Evolutionary conservation across 108 stramenopile genomes (phyloP), one percentile per base, ranked within the genome.

Genomic region (Skeletonema marinoi): DNA sequence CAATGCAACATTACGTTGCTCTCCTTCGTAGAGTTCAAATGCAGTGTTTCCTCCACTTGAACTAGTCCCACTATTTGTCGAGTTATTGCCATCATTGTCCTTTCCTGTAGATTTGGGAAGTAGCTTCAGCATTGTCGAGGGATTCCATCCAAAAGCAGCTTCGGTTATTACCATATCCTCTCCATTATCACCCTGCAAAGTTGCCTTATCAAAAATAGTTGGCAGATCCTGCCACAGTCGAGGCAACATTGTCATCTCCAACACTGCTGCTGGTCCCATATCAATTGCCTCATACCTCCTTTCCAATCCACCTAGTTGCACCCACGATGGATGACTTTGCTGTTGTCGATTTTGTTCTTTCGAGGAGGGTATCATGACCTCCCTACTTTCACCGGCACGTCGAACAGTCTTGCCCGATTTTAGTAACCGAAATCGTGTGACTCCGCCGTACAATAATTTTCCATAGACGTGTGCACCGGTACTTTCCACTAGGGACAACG

Each of bases 401-500:
- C 78, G 58, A 12, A 77, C 58, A 73, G 70, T 81, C 25, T 61
- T 88, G 17, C 70, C 71, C 5, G 82, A 78, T 29, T 42, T 67
- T 33, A 91, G 60, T 12, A 86, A 39, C 14, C 90, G 83, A 70
- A 80, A 93, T 60, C 93, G 73, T 29, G 87, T 86, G 25, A 89
- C 88, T 29, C 93, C 93, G 3, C 93, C 93, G 58, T 86, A 91
- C 54, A 93, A 61, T 10, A 93, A 76, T 39, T 93, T 96, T 4
- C 93, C 93, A 66, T 85, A 91, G 10, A 90, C 84, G 32, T 91
- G 78, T 36, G 84, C 85, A 25, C 87, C 89, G 10, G 89, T 78
- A 30, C 87, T 86, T 65, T 89, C 87, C 42, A 70, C 73, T 3
- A 94, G 67, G 13, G 89, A 80, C 11, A 70, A 62, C 6, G 78